Base-by-base conservation (phyloP, 1,139 yeast species). In the Saccharomyces pastorianus region DNA sequence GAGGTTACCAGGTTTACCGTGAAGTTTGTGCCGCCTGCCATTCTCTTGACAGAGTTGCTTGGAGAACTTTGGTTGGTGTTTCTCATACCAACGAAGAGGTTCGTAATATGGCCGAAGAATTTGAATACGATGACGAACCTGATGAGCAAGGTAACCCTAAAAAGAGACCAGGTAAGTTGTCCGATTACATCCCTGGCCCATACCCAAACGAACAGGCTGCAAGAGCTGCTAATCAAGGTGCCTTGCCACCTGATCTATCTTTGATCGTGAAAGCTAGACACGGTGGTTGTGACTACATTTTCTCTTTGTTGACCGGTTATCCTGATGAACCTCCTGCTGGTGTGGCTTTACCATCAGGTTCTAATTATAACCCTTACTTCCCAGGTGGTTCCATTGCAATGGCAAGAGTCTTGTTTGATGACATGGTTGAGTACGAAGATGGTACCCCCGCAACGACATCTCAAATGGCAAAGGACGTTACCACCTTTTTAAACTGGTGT, bases 11-110 rank as follows among this genome's bases (percentile, higher is more conserved):
- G 75, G 99, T 93, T 59, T 93, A 93, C 81, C 87, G 90, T 75
- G 99, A 93, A 76, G 99, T 93, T 57, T 93, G 99, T 81, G 96
- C 99, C 58, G 93, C 98, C 58, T 93, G 99, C 76, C 99, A 93
- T 77, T 91, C 99, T 29, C 78, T 93, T 68, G 93, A 90, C 72
- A 86, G 96, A 79, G 88, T 95, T 65, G 96, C 98, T 53, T 93
- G 99, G 99, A 89, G 99, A 83, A 88, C 91, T 69, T 77, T 93
- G 68, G 97, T 95, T 64, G 99, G 96, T 73, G 98, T 93, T 51
- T 88, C 97, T 53, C 98, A 93, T 79, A 84, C 96, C 59, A 80
- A 90, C 65, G 71, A 83, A 58, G 99, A 93, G 76, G 97, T 87
- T 65, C 88, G 88, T 76, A 95, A 82, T 41, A 84, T 93, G 85